Percentiles rank a stretch among this genome's conserved stretches.
Evolutionary conservation across 805 yeast genomes (phyloP).

Genomic region (Starmerella bombicola): DNA sequence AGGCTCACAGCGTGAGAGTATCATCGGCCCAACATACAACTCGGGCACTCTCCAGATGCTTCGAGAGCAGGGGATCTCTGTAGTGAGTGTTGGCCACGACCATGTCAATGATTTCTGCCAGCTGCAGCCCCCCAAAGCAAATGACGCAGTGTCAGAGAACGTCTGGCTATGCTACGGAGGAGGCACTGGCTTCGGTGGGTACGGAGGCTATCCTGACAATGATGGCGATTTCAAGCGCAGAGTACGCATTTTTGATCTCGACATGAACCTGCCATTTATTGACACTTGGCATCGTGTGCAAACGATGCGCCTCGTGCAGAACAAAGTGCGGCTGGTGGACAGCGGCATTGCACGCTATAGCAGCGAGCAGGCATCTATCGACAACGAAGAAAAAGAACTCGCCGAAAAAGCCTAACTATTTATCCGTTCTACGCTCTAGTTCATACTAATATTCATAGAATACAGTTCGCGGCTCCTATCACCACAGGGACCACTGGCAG

Average conservation of each 20-base stretch:
- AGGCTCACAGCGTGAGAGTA: conserved; percentile 59
- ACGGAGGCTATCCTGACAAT: conserved; percentile 56
- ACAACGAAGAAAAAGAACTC: not conserved
- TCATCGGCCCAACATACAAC: conserved; percentile 66
- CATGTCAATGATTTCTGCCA: conserved; percentile 90
- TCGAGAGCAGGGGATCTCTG: conserved; percentile 55
- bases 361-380: not conserved
- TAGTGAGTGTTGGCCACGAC: conserved; percentile 82
- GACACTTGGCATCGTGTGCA: conserved; percentile 65
- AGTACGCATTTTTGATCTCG: conserved; percentile 56
- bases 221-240: conserved; percentile 59
- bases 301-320: conserved; percentile 38
- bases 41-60: conserved; percentile 52
- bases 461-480: no score
- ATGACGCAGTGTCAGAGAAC: conserved; percentile 23
- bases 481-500: no score
- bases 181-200: conserved; percentile 88
- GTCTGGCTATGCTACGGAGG: conserved; percentile 93
- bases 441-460: no score
- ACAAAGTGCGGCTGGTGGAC: conserved; percentile 39
- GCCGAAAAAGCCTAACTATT: no score
- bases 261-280: conserved; percentile 38
- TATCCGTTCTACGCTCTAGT: no score
- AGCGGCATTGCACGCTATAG: conserved; percentile 29
- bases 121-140: conserved; percentile 28